Base-by-base conservation (phyloP, 2,329 filamentous ascomycete genomes). In the Amauroascus verrucosus region DNA sequence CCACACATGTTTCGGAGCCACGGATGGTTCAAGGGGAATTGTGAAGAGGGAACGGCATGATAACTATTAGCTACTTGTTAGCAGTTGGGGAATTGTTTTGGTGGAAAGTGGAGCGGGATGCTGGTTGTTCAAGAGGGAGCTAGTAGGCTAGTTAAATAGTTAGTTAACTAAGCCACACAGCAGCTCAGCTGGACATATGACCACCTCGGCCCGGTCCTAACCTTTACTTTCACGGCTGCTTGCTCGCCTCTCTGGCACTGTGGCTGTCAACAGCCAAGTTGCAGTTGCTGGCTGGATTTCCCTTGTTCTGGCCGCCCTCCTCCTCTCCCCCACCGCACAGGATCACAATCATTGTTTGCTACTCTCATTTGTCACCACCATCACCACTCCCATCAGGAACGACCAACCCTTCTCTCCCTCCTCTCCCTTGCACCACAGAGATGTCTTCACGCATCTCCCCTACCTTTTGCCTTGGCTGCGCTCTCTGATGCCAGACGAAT, bases 151-250 rank as follows among this genome's bases (percentile, higher is more conserved):
- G 33, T 35, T 35, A 35, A 30, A 3, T 35, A 35, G 33, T 35
- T 35, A 35, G 33, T 35, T 35, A 35, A 35, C 33, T 13, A 13
- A 41, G 38, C 16, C 40, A 50, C 30, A n/a, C 41, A n/a, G 4
- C 20, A 11, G 40, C 20, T 16, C 5, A 20, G 48, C 22, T 35
- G 48, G 28, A 38, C 48, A 51, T 16, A 51, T 51, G 48, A 51
- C 48, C 48, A 18, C 48, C 48, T 51, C 38, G 48, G 48, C 44
- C 48, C 48, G 38, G 48, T 35, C 48, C 48, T 51, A 51, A 26
- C 40, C 40, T 44, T 41, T 16, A 18, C 24, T 51, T n/a, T n/a
- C 22, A 16, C 44, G 6, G 26, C 44, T 44, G 16, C 24, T 8
- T 24, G 40, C 8, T 35, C 9, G 11, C 6, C 11, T n/a, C 38